These are phyloP conservation scores for bread wheat (Triticum aestivum) DNA, from an alignment of 176 grass and related monocot species.

Conservation along the genomic window DNA sequence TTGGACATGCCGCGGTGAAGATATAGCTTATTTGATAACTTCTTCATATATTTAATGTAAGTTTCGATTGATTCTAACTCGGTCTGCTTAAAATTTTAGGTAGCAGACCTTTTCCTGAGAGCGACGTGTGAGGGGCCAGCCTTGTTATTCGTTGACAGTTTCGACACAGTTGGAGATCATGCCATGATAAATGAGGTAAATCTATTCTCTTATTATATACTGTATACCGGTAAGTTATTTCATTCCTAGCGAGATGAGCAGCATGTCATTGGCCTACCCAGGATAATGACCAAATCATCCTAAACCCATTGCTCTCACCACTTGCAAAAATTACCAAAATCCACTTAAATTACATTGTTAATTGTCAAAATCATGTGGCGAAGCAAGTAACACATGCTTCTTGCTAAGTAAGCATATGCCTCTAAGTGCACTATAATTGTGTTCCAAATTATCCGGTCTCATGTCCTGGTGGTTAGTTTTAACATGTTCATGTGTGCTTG, in stretches of 20 bases:
- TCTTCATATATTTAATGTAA: background rate
- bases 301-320: no score
- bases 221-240: no score
- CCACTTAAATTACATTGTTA: background rate
- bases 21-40: background rate
- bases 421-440: no score
- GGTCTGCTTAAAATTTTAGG: background rate
- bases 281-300: no score
- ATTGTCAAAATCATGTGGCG: background rate
- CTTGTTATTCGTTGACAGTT: background rate
- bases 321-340: background rate
- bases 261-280: no score
- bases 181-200: background rate
- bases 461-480: no score
- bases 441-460: no score
- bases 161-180: background rate
- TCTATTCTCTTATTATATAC: background rate
- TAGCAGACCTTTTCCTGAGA: background rate
- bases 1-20: background rate
- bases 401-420: no score
- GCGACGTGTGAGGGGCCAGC: background rate
- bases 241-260: no score
- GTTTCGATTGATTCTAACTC: background rate
- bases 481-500: no score
- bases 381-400: no score